Evolutionary conservation across 345 rosid species (phyloP).

Genomic region (Citropsis articulata): DNA sequence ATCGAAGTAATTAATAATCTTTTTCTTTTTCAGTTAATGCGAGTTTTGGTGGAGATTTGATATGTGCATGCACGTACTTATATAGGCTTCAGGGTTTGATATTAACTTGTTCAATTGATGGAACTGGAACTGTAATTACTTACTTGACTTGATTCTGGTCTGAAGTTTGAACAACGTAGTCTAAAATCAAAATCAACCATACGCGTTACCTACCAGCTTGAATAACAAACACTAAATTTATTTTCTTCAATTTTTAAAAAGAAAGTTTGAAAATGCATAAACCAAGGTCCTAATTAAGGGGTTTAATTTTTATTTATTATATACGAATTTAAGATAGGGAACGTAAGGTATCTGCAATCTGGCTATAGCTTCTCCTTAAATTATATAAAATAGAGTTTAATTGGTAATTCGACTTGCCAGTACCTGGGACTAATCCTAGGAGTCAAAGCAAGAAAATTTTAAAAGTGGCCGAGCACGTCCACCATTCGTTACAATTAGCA

Average conservation of each 20-base stretch:
- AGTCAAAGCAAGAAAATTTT: not conserved
- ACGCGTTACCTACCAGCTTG: not conserved
- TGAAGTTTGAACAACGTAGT: conserved; percentile 4
- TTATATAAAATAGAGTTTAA: not conserved
- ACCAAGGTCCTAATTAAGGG: not conserved
- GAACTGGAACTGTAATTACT: not conserved
- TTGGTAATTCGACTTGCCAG: not conserved
- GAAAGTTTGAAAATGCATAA: not conserved
- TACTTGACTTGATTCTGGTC: not conserved
- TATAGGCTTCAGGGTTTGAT: not conserved
- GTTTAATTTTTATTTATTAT: not conserved
- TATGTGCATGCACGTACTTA: not conserved
- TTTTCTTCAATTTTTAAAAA: not conserved
- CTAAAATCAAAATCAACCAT: not conserved
- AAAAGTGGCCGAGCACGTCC: too few relatives aligned
- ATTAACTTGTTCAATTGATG: not conserved
- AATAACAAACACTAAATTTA: not conserved
- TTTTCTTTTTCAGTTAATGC: too few relatives aligned
- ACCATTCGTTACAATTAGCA: too few relatives aligned
- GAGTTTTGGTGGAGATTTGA: conserved; percentile 5
- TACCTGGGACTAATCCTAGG: too few relatives aligned
- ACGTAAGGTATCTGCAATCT: not conserved
- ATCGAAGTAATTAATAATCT: not conserved
- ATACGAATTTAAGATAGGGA: not conserved
- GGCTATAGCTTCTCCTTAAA: not conserved